Conservation (phyloP, 192 early-diverging fungal species). For the Entomortierella parvispora region DNA sequence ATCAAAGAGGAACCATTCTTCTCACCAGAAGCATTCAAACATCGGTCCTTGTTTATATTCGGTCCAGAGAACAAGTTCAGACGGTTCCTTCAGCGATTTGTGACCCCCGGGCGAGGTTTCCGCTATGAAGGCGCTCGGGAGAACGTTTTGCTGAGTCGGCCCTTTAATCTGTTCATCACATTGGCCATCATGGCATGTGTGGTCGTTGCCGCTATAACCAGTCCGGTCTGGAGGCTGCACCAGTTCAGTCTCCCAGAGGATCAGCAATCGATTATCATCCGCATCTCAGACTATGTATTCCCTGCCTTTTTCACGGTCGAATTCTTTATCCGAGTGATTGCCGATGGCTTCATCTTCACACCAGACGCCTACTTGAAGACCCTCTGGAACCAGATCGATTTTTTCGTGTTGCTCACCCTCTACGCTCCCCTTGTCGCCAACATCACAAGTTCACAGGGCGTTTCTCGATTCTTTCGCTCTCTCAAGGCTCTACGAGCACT, state of each 20-base stretch:
- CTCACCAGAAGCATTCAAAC: slow-evolving; percentile 18
- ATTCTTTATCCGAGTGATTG: slow-evolving; percentile 64
- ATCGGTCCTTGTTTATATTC: slow-evolving; percentile 64
- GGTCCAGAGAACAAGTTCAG: slow-evolving; percentile 58
- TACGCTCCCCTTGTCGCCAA: slow-evolving; percentile 58
- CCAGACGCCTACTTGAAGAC: slow-evolving; percentile 67
- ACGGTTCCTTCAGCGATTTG: slow-evolving; percentile 58
- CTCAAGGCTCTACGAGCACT: slow-evolving; percentile 68
- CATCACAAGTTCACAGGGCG: slow-evolving; percentile 45
- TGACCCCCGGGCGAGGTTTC: slow-evolving; percentile 58
- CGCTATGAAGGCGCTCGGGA: slow-evolving; percentile 57
- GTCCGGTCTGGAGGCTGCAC: slow-evolving; percentile 57
- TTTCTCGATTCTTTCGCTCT: slow-evolving; percentile 61
- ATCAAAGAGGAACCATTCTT: slow-evolving; percentile 12
- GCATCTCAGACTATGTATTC: slow-evolving; percentile 58
- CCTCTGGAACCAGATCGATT: slow-evolving; percentile 69
- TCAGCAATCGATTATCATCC: slow-evolving; percentile 24
- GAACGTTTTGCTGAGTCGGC: slow-evolving; percentile 49
- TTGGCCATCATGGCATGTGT: slow-evolving; percentile 61
- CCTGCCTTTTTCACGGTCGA: slow-evolving; percentile 63
- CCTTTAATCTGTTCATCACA: slow-evolving; percentile 58
- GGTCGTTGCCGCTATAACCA: slow-evolving; percentile 54
- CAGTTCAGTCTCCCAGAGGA: slow-evolving; percentile 21
- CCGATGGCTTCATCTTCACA: slow-evolving; percentile 69
- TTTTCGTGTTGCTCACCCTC: slow-evolving; percentile 65